Evolutionary conservation across 257 asterid species (phyloP), one percentile per base, ranked within the genome.

Genomic region (Leptodermis oblonga): DNA sequence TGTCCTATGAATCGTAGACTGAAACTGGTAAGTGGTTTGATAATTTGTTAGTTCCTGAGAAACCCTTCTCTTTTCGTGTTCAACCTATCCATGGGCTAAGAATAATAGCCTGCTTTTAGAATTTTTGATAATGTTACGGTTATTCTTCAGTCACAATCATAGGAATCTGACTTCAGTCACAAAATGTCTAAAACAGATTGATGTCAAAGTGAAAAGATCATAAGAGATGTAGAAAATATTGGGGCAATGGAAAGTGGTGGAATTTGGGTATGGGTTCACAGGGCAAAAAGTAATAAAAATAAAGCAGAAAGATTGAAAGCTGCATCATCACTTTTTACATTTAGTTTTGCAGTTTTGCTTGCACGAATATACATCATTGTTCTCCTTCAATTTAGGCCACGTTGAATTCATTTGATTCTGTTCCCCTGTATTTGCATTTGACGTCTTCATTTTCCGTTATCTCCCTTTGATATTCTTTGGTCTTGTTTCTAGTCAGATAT

Each of bases 401-500:
- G 4, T 49, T 51, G 18, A 22, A 66, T 48, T 48, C 25, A 41
- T 41, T 62, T 42, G 51, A 42, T 23, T 39, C 43, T 62, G 56
- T 25, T 51, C 5, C 45, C 18, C 46, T 66, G 7, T 25, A 18
- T 39, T 26, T 11, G 34, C 13, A 41, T 33, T 30, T 22, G 5
- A 13, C 18, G 11, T 9, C 42, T 9, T 6, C 33, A 30, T 8
- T 62, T 6, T 33, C 10, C 45, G n/a, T 18, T 51, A 5, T 69
- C 56, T 18, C 68, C 70, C 59, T 52, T 31, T 74, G 54, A 73
- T 76, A 72, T 77, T 77, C 65, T 77, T 15, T 73, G 70, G 45
- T 54, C 42, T 78, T 80, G 82, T 69, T 79, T 81, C 83, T 83
- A 92, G 98, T 90, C 85, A 93, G 99, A 79, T 93, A 88, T 78